phyloP scores from a whole-genome alignment of 2,329 filamentous ascomycete species.

The Colletotrichum higginsianum region DNA sequence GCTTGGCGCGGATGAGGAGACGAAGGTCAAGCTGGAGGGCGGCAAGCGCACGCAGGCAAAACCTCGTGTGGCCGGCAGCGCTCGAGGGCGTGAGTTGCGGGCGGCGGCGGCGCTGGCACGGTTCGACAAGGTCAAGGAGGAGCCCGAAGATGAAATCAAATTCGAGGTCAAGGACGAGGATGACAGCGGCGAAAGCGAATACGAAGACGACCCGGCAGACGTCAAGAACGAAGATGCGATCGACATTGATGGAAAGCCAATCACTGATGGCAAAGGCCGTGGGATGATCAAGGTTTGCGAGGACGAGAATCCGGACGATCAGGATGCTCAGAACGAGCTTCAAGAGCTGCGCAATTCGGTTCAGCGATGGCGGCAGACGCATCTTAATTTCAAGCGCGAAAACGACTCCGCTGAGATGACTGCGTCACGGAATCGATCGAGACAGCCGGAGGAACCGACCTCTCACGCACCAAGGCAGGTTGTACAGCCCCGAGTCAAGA shows the following conservation, averaged over 20 bases:
- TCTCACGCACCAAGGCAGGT: not conserved
- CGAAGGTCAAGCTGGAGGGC: conserved; percentile 77
- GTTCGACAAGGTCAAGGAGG: conserved; percentile 73
- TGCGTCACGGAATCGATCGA: not conserved
- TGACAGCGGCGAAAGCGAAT: conserved; percentile 59
- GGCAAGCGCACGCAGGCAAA: conserved; percentile 75
- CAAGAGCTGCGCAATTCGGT: conserved; percentile 72
- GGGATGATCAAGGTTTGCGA: conserved; percentile 83
- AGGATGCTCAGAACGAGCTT: conserved; percentile 73
- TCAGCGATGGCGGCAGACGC: conserved; percentile 43
- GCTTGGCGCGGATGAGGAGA: conserved; percentile 78
- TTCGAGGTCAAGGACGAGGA: conserved; percentile 53
- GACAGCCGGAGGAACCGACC: not conserved
- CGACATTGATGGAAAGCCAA: conserved; percentile 74
- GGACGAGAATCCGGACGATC: conserved; percentile 72
- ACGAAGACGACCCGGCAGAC: conserved; percentile 62
- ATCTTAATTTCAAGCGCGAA: conserved; percentile 33
- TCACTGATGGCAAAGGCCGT: conserved; percentile 77
- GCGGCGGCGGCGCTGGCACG: conserved; percentile 83
- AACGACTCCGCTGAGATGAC: not conserved
- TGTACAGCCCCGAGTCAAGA: not conserved
- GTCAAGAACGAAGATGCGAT: conserved; percentile 66
- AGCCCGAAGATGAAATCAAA: conserved; percentile 56
- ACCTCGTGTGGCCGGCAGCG: conserved; percentile 82
- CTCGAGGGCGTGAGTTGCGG: conserved; percentile 80